Evolutionary conservation across 2,329 filamentous ascomycete species (phyloP).

Genomic region (Graphiopsis chlorocephala): DNA sequence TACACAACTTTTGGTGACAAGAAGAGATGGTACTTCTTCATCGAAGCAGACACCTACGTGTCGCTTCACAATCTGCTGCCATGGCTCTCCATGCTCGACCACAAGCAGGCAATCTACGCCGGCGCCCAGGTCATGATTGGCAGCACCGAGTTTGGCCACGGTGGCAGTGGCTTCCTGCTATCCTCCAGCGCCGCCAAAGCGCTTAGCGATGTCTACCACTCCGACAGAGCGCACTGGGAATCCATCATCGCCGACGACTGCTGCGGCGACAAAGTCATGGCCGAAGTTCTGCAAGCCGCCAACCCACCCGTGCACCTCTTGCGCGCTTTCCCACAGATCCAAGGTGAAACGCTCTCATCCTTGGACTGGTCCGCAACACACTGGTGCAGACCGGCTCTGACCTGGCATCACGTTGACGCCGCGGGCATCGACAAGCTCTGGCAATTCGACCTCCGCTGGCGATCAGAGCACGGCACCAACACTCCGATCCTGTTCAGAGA

Average conservation of each 20-base stretch:
- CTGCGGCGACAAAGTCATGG: constrained; percentile 39
- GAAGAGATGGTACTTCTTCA: constrained; percentile 59
- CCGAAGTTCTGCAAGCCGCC: constrained; percentile 29
- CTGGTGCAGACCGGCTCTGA: constrained; percentile 39
- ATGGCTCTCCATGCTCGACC: constrained; percentile 46
- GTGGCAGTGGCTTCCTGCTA: constrained; percentile 47
- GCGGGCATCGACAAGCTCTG: constrained; percentile 31
- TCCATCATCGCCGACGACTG: constrained; percentile 28
- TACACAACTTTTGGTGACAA: constrained; percentile 43
- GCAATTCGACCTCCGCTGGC: constrained; percentile 36
- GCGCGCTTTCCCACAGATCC: constrained; percentile 36
- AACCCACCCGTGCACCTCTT: constrained; percentile 38
- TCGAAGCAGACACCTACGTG: constrained; percentile 54
- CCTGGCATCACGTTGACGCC: constrained; percentile 34
- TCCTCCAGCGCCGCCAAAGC: constrained; percentile 43
- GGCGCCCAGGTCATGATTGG: constrained; percentile 39
- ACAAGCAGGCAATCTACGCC: constrained; percentile 43
- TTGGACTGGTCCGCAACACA: constrained; percentile 36
- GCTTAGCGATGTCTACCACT: neutral
- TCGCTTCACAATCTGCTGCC: constrained; percentile 43
- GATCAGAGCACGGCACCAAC: constrained; percentile 30
- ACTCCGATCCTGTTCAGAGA: constrained; percentile 35
- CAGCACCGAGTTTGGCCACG: constrained; percentile 45
- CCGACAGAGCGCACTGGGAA: constrained; percentile 36
- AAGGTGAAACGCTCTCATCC: constrained; percentile 35